Base-by-base conservation (phyloP, 352 stramenopile genomes). In the Saprolegnia diclina region DNA sequence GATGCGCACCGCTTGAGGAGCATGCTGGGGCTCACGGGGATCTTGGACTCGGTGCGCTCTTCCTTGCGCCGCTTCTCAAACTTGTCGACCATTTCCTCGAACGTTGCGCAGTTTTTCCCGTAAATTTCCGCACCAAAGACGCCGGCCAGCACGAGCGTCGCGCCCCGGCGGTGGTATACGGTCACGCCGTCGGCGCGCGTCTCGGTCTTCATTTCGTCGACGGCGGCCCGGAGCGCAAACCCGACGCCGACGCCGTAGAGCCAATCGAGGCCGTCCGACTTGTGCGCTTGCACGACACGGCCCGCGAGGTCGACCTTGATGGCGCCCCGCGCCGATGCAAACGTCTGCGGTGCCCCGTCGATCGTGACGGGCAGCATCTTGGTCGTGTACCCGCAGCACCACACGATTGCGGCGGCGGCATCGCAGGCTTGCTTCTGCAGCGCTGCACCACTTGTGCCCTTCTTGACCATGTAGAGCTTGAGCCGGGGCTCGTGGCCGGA, bases 51-150 rank as follows among this genome's bases (percentile, higher is more conserved):
- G 21, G 11, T n/a, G 22, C 45, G 42, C 21, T 67, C 62, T 19
- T 67, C 62, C 37, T 67, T 67, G 26, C 62, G 62, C 35, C 62
- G 22, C 18, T 44, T 38, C 22, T 67, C 62, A 24, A 37, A 67
- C 81, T 92, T 93, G 45, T 92, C 85, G 40, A 93, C 80, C 85
- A 93, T 93, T 68, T 91, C 83, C 70, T 92, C 82, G 67, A 91
- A 94, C 57, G 77, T 86, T 1, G 62, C 73, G 35, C 66, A 63
- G 53, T 83, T 82, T 26, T 64, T 73, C 32, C 85, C 85, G 73
- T 87, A 92, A 18, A 90, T 78, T 19, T 21, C 22, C 13, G 79
- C 74, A 0, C 86, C 83, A 64, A 91, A 91, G 24, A 90, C 62
- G 4, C 79, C 75, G 37, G 85, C 84, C 24, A 94, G 75, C n/a